Evolutionary conservation across 345 rosid genomes (phyloP), one percentile per base, ranked within the genome.

Genomic region (Gossypioides kirkii): DNA sequence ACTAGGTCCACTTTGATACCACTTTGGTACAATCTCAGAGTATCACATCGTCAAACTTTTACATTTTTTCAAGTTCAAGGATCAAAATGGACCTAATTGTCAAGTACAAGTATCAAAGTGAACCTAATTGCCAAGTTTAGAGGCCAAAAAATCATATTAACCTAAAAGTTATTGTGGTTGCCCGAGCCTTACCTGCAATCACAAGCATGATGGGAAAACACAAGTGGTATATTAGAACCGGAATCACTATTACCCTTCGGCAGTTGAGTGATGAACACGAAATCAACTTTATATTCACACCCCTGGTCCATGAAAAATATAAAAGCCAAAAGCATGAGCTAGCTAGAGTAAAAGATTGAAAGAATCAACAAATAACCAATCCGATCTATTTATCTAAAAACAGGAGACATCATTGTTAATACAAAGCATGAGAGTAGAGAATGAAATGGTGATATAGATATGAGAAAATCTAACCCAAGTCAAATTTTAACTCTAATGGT

Each of bases 161-260:
- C 38, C 38, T 32, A 1, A 45, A 73, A 61, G 43, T 28, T 12
- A 12, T 46, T 54, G 41, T 6, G 28, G 58, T 38, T 10, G 26
- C 18, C 52, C 2, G 17, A 55, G 20, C 25, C 88, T 76, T 89
- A 81, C 99, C 92, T 89, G 89, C 94, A 88, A 78, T 81, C 83
- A 74, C 98, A 95, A 71, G 86, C 82, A 73, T 95, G 99, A 82
- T 92, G 87, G 71, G 98, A 92, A 45, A 84, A 84, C 73, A 95
- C 69, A 61, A 69, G 77, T 38, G 88, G 84, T 46, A 76, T 23
- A 77, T 75, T 74, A 54, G 87, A 79, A 75, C 77, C 88, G 8
- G 87, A 76, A 32, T 68, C 43, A 52, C 25, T 49, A 47, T 83
- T 83, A 72, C 79, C 79, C 64, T 83, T 80, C 43, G 77, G 81